Evolutionary conservation across 495 filamentous ascomycete species (phyloP).

Genomic region (Penicillium herquei): DNA sequence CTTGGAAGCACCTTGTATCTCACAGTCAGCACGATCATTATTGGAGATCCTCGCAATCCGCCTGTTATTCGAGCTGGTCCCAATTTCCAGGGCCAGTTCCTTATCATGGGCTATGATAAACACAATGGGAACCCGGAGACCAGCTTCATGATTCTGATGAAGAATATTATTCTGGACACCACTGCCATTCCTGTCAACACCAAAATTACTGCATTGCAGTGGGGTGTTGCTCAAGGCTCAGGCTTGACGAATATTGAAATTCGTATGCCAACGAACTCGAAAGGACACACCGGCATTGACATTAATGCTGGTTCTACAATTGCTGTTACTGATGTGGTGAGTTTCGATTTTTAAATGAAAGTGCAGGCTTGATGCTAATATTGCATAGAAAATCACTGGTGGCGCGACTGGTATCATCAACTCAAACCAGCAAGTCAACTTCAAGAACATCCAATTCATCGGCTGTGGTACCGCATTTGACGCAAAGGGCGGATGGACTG

Average conservation of each 20-base stretch:
- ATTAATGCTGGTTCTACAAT: constrained; percentile 44
- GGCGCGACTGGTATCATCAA: constrained; percentile 48
- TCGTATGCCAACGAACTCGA: constrained; percentile 56
- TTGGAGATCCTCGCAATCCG: constrained; percentile 40
- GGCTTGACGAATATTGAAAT: constrained; percentile 73
- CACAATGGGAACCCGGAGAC: constrained; percentile 34
- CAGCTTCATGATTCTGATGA: constrained; percentile 41
- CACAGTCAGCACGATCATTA: constrained; percentile 44
- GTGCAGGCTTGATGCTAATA: constrained; percentile 4
- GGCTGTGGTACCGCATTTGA: constrained; percentile 37
- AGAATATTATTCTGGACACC: constrained; percentile 44
- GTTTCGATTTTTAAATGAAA: constrained; percentile 5
- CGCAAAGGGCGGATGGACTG: constrained; percentile 40
- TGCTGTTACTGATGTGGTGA: constrained; percentile 47
- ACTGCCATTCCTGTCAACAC: constrained; percentile 24
- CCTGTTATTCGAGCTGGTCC: constrained; percentile 34
- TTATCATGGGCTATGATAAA: constrained; percentile 36
- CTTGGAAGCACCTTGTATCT: constrained; percentile 38
- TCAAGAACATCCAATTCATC: constrained; percentile 47
- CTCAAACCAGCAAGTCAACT: constrained; percentile 53
- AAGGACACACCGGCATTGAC: constrained; percentile 54
- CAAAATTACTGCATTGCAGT: constrained; percentile 47
- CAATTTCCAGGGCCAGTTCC: constrained; percentile 29
- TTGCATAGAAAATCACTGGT: constrained; percentile 43
- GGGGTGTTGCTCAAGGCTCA: constrained; percentile 70